A percentile compares a stretch with the other conserved stretches of the same genome.
Conservation (phyloP, 495 filamentous ascomycete species). For the Penicillium longicatenatum region DNA sequence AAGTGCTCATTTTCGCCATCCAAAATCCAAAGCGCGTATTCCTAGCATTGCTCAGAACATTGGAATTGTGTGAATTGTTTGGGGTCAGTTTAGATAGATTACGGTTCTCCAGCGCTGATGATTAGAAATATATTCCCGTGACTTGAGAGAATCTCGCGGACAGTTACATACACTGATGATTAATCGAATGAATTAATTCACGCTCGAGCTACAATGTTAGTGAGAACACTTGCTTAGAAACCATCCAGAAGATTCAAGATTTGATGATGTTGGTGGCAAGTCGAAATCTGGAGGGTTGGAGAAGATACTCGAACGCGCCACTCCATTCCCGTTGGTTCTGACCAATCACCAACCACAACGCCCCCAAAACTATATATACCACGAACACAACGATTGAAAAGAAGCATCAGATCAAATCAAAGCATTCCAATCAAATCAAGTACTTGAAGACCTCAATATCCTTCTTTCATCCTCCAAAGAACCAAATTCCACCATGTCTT, state of each 20-base stretch:
- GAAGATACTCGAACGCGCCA: slow-evolving; percentile 17
- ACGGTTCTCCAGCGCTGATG: too few relatives aligned
- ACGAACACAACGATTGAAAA: neutral
- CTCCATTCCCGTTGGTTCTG: slow-evolving; percentile 23
- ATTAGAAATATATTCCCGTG: neutral
- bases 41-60: too few relatives aligned
- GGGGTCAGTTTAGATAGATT: too few relatives aligned
- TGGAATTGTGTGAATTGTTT: too few relatives aligned
- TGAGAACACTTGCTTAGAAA: neutral
- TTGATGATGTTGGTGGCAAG: neutral
- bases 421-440: neutral
- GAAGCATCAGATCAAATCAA: slow-evolving; percentile 3
- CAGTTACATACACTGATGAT: neutral
- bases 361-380: neutral
- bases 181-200: neutral
- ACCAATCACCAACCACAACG: slow-evolving; percentile 2
- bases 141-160: neutral
- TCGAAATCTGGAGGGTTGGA: slow-evolving; percentile 11
- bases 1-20: neutral
- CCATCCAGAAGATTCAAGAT: slow-evolving; percentile 8
- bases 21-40: too few relatives aligned
- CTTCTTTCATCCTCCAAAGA: slow-evolving; percentile 2
- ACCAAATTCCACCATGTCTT: slow-evolving; percentile 56
- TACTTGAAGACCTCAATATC: neutral
- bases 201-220: neutral